Evolutionary conservation across 2,329 filamentous ascomycete species (phyloP).

Genomic region (Cercospora canescens): DNA sequence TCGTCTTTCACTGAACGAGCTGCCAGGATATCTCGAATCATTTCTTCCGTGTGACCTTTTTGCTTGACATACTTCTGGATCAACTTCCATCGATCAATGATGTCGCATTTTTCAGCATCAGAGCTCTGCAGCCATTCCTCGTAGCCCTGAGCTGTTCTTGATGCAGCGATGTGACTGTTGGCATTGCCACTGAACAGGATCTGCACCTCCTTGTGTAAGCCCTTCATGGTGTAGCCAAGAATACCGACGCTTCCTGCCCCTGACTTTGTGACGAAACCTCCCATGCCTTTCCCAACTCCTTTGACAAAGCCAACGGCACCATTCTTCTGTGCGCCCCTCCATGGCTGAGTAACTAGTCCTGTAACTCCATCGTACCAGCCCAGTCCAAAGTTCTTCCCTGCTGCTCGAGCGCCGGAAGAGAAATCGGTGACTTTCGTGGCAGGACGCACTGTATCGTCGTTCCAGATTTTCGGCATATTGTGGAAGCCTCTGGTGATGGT

Average conservation of each 20-base stretch:
- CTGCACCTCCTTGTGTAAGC: conserved; percentile 71
- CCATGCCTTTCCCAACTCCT: conserved; percentile 80
- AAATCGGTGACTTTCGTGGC: conserved; percentile 76
- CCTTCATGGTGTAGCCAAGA: conserved; percentile 76
- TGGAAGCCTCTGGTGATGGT: conserved; percentile 83
- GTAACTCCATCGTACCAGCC: conserved; percentile 81
- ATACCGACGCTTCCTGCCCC: conserved; percentile 58
- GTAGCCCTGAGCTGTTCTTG: conserved; percentile 72
- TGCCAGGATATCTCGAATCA: conserved; percentile 44
- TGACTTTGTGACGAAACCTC: conserved; percentile 77
- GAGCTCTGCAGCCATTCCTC: conserved; percentile 61
- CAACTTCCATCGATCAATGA: conserved; percentile 66
- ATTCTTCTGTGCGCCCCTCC: conserved; percentile 66
- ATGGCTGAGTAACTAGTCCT: conserved; percentile 77
- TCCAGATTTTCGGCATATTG: conserved; percentile 81
- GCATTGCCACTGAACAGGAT: conserved; percentile 69
- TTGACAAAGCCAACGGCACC: conserved; percentile 32
- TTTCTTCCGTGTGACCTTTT: conserved; percentile 58
- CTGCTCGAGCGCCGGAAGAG: conserved; percentile 71
- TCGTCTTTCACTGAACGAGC: conserved; percentile 29
- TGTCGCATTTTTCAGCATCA: conserved; percentile 61
- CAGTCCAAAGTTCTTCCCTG: conserved; percentile 60
- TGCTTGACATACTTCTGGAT: conserved; percentile 59
- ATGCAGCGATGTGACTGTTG: conserved; percentile 76
- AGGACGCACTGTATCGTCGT: conserved; percentile 76